Conservation (phyloP, 2,329 filamentous ascomycete genomes). For the Cladosporium colombiae region DNA sequence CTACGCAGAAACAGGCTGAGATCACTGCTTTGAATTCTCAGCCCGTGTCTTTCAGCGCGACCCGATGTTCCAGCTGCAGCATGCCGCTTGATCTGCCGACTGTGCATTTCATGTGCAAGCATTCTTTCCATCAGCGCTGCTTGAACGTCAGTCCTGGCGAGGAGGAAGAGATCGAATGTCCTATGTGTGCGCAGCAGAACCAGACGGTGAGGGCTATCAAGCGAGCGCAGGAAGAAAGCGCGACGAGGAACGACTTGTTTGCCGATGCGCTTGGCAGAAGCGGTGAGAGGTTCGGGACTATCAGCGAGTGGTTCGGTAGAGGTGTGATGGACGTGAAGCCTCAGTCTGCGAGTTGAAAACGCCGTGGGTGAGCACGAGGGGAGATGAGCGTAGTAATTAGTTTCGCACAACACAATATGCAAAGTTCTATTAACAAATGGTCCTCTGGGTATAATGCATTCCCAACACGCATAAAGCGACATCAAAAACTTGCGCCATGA, state of each 20-base stretch:
- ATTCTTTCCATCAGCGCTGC: conserved; percentile 93
- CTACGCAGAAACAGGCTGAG: conserved; percentile 74
- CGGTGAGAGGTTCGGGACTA: conserved; percentile 73
- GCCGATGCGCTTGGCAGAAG: conserved; percentile 74
- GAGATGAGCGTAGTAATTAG: background rate
- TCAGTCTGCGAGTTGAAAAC: conserved; percentile 6
- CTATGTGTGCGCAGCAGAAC: conserved; percentile 80
- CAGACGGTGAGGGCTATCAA: conserved; percentile 86
- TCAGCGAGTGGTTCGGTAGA: conserved; percentile 92
- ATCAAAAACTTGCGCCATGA: background rate
- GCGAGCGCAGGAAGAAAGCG: conserved; percentile 80
- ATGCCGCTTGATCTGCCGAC: conserved; percentile 79
- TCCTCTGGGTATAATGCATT: conserved; percentile 16
- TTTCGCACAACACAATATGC: conserved; percentile 2
- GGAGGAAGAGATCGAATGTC: conserved; percentile 74
- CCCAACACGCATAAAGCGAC: background rate
- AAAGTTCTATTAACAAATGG: conserved; percentile 7
- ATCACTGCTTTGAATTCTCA: conserved; percentile 75
- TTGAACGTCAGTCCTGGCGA: conserved; percentile 59
- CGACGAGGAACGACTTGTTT: conserved; percentile 87
- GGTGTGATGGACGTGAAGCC: conserved; percentile 72
- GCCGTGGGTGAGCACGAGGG: background rate
- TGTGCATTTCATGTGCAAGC: conserved; percentile 96
- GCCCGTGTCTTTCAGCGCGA: conserved; percentile 86
- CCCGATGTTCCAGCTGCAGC: conserved; percentile 81